These are phyloP conservation scores for Pseudognaphalium luteoalbum DNA, from an alignment of 129 eudicot species.

Conservation along the genomic window DNA sequence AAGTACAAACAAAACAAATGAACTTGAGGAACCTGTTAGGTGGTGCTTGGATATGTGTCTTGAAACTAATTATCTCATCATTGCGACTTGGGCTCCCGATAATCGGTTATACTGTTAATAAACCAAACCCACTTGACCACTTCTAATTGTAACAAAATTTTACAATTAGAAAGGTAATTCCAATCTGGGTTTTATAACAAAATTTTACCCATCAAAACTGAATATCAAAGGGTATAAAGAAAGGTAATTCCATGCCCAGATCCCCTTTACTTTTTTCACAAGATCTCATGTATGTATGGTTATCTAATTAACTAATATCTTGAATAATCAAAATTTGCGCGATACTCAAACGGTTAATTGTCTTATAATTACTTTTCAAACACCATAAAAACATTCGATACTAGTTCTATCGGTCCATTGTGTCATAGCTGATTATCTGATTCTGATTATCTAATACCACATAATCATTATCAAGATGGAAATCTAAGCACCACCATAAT, in stretches of 20 bases:
- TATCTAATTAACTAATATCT: background rate
- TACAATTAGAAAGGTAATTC: no score
- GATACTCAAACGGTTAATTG: background rate
- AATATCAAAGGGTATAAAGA: background rate
- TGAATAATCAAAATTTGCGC: background rate
- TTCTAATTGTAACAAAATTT: background rate
- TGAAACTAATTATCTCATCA: slow-evolving; percentile 7
- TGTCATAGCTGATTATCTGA: background rate
- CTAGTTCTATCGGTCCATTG: background rate
- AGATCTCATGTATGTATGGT: background rate
- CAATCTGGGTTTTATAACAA: no score
- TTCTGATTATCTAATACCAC: background rate
- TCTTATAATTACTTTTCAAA: background rate
- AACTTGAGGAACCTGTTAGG: slow-evolving; percentile 11
- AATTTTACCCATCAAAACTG: background rate
- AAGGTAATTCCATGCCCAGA: no score
- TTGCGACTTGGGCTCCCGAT: background rate
- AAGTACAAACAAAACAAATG: no score
- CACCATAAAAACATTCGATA: background rate
- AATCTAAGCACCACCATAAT: slow-evolving; percentile 13
- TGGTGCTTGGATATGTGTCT: slow-evolving; percentile 19
- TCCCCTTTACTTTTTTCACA: background rate
- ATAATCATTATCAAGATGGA: background rate
- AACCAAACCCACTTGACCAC: background rate
- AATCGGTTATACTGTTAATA: background rate